Base-by-base conservation (phyloP, 2,329 filamentous ascomycete species). In the Colletotrichum lindemuthianum region DNA sequence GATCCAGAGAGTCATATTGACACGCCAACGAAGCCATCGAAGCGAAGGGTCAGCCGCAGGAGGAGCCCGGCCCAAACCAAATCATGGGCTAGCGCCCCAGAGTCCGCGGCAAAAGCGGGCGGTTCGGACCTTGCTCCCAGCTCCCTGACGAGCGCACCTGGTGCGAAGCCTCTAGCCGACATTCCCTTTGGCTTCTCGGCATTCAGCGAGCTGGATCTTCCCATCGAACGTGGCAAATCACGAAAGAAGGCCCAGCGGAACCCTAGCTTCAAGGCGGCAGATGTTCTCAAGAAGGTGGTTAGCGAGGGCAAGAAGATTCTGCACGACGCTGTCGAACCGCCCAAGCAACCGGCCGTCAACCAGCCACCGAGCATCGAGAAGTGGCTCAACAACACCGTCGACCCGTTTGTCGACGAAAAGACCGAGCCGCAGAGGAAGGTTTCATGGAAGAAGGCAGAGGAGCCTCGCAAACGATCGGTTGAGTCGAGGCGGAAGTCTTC, bases 221-320 rank as follows among this genome's bases (percentile, higher is more conserved):
- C 86, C 1, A 71, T 83, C 1, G 79, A 81, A 16, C 55, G 55
- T 13, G 80, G 81, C 34, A 81, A 78, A 60, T 59, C 59, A 33
- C 75, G 75, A 24, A 75, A 77, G 36, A 85, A 86, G 69, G 75
- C 81, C 8, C 84, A 86, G 49, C 79, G 85, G 45, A 86, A 81
- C 53, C 75, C 82, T 2, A 89, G 86, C 70, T 84, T 89, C 74
- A 87, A 86, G 69, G 81, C 79, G 51, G 81, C 89, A 67, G 85
- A 86, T 44, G 86, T 88, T 8, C 76, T 90, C 66, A 89, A 88
- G 70, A 89, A 87, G 72, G 87, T 89, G 7, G 82, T 90, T 63
- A 85, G 81, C 48, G 87, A 87, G 63, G 86, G 87, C 53, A 89
- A 86, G 75, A 89, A 89, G 74, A 88, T 90, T 11, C 83, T 90